phyloP scores from a whole-genome alignment of 2,329 filamentous ascomycete species.

The Didymosphaeria variabile region DNA sequence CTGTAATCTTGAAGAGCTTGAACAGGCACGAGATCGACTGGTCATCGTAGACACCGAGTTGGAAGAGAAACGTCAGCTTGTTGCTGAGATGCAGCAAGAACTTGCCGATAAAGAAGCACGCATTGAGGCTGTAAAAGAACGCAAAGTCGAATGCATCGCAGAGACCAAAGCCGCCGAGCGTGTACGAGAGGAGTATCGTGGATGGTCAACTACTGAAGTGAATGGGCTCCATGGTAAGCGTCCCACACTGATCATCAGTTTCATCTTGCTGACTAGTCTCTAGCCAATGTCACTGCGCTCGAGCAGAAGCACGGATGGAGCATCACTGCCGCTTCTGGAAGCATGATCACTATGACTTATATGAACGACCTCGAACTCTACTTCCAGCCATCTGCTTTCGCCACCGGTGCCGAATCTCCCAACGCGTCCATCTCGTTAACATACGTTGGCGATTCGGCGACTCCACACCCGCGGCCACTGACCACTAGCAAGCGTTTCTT shows the following conservation, averaged over 20 bases:
- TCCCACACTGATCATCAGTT: background rate
- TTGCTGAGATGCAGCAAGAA: conserved; percentile 73
- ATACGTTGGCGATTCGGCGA: conserved; percentile 70
- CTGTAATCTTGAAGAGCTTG: conserved; percentile 82
- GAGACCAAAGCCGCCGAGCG: conserved; percentile 86
- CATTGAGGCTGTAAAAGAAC: conserved; percentile 69
- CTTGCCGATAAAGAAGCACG: conserved; percentile 71
- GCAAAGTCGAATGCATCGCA: conserved; percentile 73
- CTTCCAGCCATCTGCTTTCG: conserved; percentile 73
- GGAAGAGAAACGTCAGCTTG: conserved; percentile 71
- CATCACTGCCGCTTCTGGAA: conserved; percentile 68
- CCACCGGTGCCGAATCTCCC: conserved; percentile 53
- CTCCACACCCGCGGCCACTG: conserved; percentile 63
- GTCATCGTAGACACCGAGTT: conserved; percentile 72
- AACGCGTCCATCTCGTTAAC: conserved; percentile 69
- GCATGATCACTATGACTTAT: conserved; percentile 76
- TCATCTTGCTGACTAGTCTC: conserved; percentile 47
- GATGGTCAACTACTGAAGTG: conserved; percentile 87
- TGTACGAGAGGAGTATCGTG: conserved; percentile 85
- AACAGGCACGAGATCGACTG: conserved; percentile 75
- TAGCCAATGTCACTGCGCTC: conserved; percentile 71
- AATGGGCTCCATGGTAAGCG: conserved; percentile 75
- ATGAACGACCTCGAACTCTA: conserved; percentile 75
- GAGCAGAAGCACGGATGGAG: conserved; percentile 76
- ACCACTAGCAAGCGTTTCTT: conserved; percentile 79